Percentiles rank a stretch among this genome's conserved stretches.
Conservation (phyloP, 2,329 filamentous ascomycete species). For the Celoporthe dispersa region DNA sequence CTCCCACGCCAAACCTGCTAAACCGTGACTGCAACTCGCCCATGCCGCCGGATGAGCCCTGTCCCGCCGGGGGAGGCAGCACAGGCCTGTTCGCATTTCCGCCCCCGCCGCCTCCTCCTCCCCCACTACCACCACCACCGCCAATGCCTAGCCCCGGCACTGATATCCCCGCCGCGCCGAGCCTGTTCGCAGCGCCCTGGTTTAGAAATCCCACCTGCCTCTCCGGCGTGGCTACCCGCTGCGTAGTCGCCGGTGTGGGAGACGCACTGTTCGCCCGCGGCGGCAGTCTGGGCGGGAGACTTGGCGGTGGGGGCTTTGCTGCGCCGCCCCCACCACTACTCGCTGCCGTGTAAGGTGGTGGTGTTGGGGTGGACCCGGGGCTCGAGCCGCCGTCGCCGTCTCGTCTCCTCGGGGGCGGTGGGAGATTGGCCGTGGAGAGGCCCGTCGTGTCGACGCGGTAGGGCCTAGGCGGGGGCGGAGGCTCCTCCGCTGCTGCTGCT, state of each 20-base stretch:
- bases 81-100: conserved; percentile 30
- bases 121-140: not conserved
- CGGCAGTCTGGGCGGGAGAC: conserved; percentile 71
- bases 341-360: conserved; percentile 28
- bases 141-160: conserved; percentile 81
- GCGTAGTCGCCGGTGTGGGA: conserved; percentile 43
- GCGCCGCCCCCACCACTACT: not conserved
- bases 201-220: conserved; percentile 45
- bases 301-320: conserved; percentile 58
- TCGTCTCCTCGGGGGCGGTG: conserved; percentile 68
- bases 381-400: conserved; percentile 43
- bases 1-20: conserved; percentile 51
- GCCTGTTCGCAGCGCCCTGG: conserved; percentile 63
- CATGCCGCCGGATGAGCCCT: conserved; percentile 38
- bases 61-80: conserved; percentile 22
- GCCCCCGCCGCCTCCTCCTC: not conserved
- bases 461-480: conserved; percentile 60
- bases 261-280: conserved; percentile 49
- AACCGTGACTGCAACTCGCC: conserved; percentile 73
- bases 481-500: conserved; percentile 39
- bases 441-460: conserved; percentile 75
- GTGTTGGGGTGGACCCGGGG: conserved; percentile 35
- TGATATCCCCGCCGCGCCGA: conserved; percentile 75
- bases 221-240: conserved; percentile 17
- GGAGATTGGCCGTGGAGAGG: conserved; percentile 68